Conservation (phyloP, 208 protist species). For the Leishmania amazonensis region DNA sequence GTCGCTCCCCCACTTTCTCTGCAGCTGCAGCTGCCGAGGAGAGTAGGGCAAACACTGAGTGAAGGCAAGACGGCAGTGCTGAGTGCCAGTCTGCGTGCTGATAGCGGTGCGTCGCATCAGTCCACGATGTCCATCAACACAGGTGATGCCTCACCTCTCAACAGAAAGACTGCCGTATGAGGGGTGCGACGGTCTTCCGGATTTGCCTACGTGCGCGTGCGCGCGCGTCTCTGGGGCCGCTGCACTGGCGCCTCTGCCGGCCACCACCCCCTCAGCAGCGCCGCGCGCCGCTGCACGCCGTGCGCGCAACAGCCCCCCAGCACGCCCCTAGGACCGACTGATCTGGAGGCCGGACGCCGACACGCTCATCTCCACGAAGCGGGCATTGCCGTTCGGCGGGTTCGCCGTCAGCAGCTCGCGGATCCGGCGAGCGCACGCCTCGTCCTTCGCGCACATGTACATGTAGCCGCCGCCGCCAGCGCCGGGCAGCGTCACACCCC, state of each 20-base stretch:
- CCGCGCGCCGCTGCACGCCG: neutral
- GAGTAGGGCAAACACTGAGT: too few species aligned
- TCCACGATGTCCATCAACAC: too few species aligned
- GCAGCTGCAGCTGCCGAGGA: too few species aligned
- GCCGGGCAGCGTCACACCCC: slow-evolving; percentile 51
- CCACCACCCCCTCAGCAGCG: neutral
- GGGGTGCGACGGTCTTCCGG: too few species aligned
- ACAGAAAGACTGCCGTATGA: too few species aligned
- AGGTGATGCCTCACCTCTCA: too few species aligned
- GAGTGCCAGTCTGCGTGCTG: too few species aligned
- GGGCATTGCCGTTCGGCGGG: slow-evolving; percentile 46
- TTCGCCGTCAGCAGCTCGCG: slow-evolving; percentile 34
- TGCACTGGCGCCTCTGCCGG: neutral
- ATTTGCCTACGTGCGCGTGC: too few species aligned
- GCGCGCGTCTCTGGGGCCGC: neutral
- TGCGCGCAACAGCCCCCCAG: neutral
- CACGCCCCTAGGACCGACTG: slow-evolving; percentile 10
- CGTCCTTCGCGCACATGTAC: slow-evolving; percentile 62
- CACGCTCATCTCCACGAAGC: slow-evolving; percentile 60
- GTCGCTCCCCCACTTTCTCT: too few species aligned
- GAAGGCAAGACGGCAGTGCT: too few species aligned
- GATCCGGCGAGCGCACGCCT: slow-evolving; percentile 36
- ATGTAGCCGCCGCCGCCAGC: slow-evolving; percentile 77
- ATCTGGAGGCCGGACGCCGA: slow-evolving; percentile 42
- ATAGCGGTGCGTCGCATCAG: too few species aligned